A percentile compares a stretch with the other conserved stretches of the same genome.
These are phyloP conservation scores for Mikania micrantha DNA, from an alignment of 129 eudicot genomes.

Conservation along the genomic window DNA sequence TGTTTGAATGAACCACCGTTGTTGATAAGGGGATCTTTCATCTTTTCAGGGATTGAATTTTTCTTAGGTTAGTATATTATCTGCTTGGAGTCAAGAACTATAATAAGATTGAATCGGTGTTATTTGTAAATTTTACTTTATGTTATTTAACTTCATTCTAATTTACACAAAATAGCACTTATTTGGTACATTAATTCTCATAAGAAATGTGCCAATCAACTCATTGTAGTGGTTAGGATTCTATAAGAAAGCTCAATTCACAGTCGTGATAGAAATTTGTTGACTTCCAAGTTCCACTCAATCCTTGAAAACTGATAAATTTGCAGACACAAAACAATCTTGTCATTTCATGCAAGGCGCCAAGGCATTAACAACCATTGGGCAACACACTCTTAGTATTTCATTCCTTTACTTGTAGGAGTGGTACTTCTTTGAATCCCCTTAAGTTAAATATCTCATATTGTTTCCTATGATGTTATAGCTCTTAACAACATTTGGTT, in stretches of 20 bases:
- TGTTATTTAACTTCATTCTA: too few relatives aligned
- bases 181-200: background rate
- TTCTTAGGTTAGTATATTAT: background rate
- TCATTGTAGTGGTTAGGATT: background rate
- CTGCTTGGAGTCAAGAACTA: background rate
- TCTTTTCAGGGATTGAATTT: background rate
- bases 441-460: too few relatives aligned
- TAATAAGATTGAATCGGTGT: background rate
- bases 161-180: background rate
- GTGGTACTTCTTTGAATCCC: background rate
- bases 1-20: background rate
- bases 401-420: background rate
- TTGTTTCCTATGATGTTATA: too few relatives aligned
- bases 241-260: background rate
- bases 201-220: background rate
- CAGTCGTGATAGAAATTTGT: background rate
- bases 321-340: background rate
- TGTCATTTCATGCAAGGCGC: background rate
- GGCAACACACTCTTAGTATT: too few relatives aligned
- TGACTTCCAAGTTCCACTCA: background rate
- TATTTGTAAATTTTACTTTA: too few relatives aligned
- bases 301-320: background rate
- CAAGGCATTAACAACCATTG: too few relatives aligned
- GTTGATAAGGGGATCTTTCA: conserved; percentile 1
- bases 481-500: too few relatives aligned